These are phyloP conservation scores for Daldinia eschscholtzii DNA, from an alignment of 2,329 filamentous ascomycete species.

Conservation along the genomic window DNA sequence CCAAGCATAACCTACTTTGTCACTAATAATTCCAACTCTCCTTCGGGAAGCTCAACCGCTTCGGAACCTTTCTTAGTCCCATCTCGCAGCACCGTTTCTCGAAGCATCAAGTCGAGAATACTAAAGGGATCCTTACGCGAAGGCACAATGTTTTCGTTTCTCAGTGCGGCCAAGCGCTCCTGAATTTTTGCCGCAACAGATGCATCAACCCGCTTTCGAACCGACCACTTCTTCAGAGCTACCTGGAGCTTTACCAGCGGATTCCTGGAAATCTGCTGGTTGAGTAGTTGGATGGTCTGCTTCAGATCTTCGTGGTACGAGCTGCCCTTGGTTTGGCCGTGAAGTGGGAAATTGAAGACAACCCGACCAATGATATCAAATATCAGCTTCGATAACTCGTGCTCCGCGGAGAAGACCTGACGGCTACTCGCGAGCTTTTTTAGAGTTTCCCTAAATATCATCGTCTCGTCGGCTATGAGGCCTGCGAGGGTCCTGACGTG, in stretches of 20 bases:
- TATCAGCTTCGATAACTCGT: neutral
- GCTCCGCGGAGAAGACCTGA: neutral
- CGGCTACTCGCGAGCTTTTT: neutral
- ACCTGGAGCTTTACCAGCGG: slow-evolving; percentile 22
- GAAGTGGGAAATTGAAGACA: slow-evolving; percentile 4
- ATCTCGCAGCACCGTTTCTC: slow-evolving; percentile 31
- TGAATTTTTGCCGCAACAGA: slow-evolving; percentile 24
- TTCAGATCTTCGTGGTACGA: neutral
- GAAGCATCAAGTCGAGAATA: slow-evolving; percentile 40
- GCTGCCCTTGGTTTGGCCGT: neutral
- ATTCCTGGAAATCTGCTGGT: neutral
- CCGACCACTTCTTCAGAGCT: slow-evolving; percentile 26
- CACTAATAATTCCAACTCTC: neutral
- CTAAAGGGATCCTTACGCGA: slow-evolving; percentile 36
- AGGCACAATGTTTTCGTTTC: slow-evolving; percentile 31
- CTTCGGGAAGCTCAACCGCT: neutral
- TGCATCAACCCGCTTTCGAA: slow-evolving; percentile 28
- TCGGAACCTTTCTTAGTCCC: slow-evolving; percentile 5
- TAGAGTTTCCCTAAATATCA: slow-evolving; percentile 1
- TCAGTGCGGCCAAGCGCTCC: slow-evolving; percentile 28
- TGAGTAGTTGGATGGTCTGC: neutral
- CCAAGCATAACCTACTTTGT: neutral
- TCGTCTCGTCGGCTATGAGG: slow-evolving; percentile 1
- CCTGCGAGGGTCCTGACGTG: slow-evolving; percentile 44
- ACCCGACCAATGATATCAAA: slow-evolving; percentile 1